phyloP scores from a whole-genome alignment of 768 basidiomycete genomes.

The Lactarius psammicola region DNA sequence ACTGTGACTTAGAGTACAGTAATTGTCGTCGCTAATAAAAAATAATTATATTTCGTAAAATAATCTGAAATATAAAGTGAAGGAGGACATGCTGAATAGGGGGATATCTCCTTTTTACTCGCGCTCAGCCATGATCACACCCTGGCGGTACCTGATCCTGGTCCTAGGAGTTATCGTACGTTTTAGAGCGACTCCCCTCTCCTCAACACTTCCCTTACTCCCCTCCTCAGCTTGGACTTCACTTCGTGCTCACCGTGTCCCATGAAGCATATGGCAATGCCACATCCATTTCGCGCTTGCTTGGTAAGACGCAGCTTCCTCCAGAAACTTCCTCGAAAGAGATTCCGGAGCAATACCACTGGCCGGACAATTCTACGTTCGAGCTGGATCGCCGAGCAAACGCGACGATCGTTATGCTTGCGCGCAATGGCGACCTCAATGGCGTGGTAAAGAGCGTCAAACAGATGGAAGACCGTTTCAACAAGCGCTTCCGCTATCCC shows the following conservation, averaged over 20 bases:
- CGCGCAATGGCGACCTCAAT: slow-evolving; percentile 45
- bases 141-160: slow-evolving; percentile 56
- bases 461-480: slow-evolving; percentile 60
- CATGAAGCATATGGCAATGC: slow-evolving; percentile 49
- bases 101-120: not conserved
- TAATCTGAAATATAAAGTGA: not conserved
- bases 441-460: slow-evolving; percentile 50
- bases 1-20: not conserved
- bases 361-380: slow-evolving; percentile 27
- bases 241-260: slow-evolving; percentile 53
- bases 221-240: slow-evolving; percentile 48
- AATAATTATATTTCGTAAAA: not conserved
- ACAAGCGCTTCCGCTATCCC: slow-evolving; percentile 65
- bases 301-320: slow-evolving; percentile 28
- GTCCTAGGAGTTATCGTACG: slow-evolving; percentile 38
- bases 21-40: not conserved
- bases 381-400: slow-evolving; percentile 44
- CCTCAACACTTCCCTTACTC: not conserved
- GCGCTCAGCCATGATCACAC: slow-evolving; percentile 51
- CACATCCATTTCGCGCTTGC: slow-evolving; percentile 44
- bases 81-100: not conserved
- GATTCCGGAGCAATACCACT: slow-evolving; percentile 39
- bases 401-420: slow-evolving; percentile 56
- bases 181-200: not conserved
- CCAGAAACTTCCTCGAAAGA: slow-evolving; percentile 44